A percentile compares a stretch with the other conserved stretches of the same genome.
Conservation (phyloP, 2,329 filamentous ascomycete species). For the Mollisia scopiformis region DNA sequence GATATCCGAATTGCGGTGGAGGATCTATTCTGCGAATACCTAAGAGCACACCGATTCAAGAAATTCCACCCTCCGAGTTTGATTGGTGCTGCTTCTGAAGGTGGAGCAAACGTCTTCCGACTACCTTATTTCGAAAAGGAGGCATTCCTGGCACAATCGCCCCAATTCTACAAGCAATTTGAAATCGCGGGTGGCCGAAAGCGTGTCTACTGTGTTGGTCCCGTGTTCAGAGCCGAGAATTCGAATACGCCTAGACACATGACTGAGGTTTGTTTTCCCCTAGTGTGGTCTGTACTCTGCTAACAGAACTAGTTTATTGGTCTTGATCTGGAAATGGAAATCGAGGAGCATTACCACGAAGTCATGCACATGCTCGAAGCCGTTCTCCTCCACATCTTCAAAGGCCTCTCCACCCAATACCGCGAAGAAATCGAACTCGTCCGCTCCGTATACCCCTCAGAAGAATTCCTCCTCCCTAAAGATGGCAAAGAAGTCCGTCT, state of each 20-base stretch:
- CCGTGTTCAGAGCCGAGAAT: slow-evolving; percentile 86
- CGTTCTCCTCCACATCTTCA: slow-evolving; percentile 79
- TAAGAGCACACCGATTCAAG: slow-evolving; percentile 74
- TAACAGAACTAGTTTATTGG: slow-evolving; percentile 66
- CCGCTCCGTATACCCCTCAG: slow-evolving; percentile 74
- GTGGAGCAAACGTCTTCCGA: slow-evolving; percentile 88
- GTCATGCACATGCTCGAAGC: slow-evolving; percentile 73
- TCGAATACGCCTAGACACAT: slow-evolving; percentile 83
- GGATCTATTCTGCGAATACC: slow-evolving; percentile 75
- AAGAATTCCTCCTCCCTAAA: slow-evolving; percentile 75
- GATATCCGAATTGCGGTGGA: slow-evolving; percentile 47
- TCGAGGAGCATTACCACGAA: slow-evolving; percentile 77
- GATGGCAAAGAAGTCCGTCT: slow-evolving; percentile 75
- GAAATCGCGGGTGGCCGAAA: slow-evolving; percentile 80
- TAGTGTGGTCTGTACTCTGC: too few species aligned
- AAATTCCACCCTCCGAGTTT: slow-evolving; percentile 90
- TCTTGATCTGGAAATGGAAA: slow-evolving; percentile 90
- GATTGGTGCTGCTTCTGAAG: slow-evolving; percentile 88
- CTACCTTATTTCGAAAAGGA: slow-evolving; percentile 87
- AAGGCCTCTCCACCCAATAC: slow-evolving; percentile 64
- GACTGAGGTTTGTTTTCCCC: slow-evolving; percentile 61
- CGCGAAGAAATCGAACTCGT: slow-evolving; percentile 73
- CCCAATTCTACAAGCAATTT: slow-evolving; percentile 88
- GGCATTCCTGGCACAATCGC: slow-evolving; percentile 79
- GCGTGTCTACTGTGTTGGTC: slow-evolving; percentile 77